phyloP scores from a whole-genome alignment of 495 filamentous ascomycete genomes.

The Xylaria sp. region DNA sequence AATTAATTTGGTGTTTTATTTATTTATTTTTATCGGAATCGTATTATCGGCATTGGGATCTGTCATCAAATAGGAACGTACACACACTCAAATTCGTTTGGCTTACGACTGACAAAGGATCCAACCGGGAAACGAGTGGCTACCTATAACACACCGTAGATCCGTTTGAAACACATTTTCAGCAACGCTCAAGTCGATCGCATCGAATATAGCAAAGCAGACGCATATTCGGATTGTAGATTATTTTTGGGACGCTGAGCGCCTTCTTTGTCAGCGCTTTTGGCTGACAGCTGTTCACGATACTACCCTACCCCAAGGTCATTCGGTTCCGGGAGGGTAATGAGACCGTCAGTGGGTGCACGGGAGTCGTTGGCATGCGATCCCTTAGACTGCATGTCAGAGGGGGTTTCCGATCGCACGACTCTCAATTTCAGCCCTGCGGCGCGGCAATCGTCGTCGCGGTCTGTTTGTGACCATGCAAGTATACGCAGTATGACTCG shows the following conservation, averaged over 20 bases:
- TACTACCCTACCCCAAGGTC: constrained; percentile 10
- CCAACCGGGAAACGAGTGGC: background rate
- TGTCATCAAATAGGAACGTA: background rate
- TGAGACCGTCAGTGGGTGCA: constrained; percentile 9
- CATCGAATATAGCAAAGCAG: background rate
- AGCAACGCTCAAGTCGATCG: background rate
- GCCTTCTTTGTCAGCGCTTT: constrained; percentile 12
- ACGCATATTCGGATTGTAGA: background rate
- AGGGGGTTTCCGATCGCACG: constrained; percentile 18
- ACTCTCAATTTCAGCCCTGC: constrained; percentile 27
- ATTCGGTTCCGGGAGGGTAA: constrained; percentile 18
- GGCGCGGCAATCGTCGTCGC: constrained; percentile 16
- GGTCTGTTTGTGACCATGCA: background rate
- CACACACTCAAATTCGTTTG: background rate
- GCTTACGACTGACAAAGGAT: background rate
- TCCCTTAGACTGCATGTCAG: constrained; percentile 24
- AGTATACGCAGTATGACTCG: background rate
- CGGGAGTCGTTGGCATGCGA: background rate
- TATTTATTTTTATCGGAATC: background rate
- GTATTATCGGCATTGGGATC: background rate
- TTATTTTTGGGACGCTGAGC: constrained; percentile 11
- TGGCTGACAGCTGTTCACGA: constrained; percentile 7
- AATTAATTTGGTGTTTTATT: constrained; percentile 2
- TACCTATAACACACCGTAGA: background rate
- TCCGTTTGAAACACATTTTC: background rate